These are phyloP conservation scores for Chlorella variabilis DNA, from an alignment of 163 green algal genomes.

Conservation along the genomic window DNA sequence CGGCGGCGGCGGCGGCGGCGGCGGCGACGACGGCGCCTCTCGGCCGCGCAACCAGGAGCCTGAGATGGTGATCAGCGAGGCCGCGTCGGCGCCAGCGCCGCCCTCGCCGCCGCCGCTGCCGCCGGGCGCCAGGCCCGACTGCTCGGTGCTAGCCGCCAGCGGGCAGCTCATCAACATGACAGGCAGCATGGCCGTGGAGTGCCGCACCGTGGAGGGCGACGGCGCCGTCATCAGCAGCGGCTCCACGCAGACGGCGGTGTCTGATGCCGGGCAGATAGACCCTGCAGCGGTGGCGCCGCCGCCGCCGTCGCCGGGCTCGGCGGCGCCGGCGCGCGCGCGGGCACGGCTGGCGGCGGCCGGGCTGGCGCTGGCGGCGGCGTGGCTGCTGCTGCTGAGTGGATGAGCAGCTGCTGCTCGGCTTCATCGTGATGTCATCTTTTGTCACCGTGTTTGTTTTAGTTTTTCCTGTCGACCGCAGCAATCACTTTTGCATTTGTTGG, in stretches of 20 bases:
- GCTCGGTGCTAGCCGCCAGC: slow-evolving; percentile 4
- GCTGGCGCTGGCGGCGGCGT: too few species aligned
- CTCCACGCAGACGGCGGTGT: slow-evolving; percentile 7
- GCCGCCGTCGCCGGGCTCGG: background rate
- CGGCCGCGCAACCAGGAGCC: background rate
- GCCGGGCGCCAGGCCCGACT: slow-evolving; percentile 8
- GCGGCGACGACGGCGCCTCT: background rate
- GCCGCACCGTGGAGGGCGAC: too few species aligned
- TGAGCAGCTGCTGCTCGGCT: too few species aligned
- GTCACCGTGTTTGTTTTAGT: too few species aligned
- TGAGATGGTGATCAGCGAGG: background rate
- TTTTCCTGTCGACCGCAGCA: too few species aligned
- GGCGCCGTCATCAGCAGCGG: background rate
- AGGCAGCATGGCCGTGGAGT: background rate
- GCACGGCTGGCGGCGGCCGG: too few species aligned
- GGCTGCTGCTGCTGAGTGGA: too few species aligned
- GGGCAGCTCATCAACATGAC: slow-evolving; percentile 14
- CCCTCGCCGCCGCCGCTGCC: slow-evolving; percentile 2
- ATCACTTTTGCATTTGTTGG: too few species aligned
- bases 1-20: background rate
- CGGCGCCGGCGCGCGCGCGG: background rate
- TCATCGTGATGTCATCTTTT: too few species aligned
- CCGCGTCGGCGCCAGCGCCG: background rate
- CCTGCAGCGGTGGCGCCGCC: background rate
- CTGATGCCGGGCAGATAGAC: slow-evolving; percentile 1